Evolutionary conservation across 257 asterid genomes (phyloP).

Genomic region (Nemophila menziesii): DNA sequence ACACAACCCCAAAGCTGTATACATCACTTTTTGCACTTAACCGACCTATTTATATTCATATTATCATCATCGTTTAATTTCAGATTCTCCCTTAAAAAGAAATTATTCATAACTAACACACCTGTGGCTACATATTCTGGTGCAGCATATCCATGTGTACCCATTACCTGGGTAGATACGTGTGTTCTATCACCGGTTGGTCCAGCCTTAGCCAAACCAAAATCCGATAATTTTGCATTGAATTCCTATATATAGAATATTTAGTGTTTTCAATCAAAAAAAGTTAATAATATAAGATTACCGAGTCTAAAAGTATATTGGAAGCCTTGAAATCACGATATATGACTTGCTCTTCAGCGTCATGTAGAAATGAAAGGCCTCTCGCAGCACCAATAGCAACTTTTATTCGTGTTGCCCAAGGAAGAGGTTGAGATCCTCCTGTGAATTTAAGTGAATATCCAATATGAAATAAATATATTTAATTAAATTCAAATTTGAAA

Average conservation of each 20-base stretch:
- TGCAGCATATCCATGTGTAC: constrained; percentile 89
- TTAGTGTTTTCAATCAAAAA: not conserved
- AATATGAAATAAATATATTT: constrained; percentile 2
- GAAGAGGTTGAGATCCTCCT: constrained; percentile 82
- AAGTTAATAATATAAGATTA: constrained; percentile 12
- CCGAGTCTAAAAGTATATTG: constrained; percentile 82
- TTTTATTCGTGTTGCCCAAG: constrained; percentile 82
- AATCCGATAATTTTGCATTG: constrained; percentile 77
- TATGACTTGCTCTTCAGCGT: constrained; percentile 74
- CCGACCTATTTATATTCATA: constrained; percentile 34
- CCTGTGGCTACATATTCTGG: constrained; percentile 97
- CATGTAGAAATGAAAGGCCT: constrained; percentile 85
- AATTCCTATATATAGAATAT: constrained; percentile 46
- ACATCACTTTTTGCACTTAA: constrained; percentile 64
- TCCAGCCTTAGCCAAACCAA: constrained; percentile 90
- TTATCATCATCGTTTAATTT: too few species aligned
- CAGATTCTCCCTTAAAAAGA: too few species aligned
- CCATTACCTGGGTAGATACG: constrained; percentile 88
- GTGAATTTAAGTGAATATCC: constrained; percentile 13
- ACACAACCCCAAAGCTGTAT: constrained; percentile 74
- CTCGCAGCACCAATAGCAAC: constrained; percentile 90
- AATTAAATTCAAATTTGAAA: not conserved
- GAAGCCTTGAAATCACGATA: constrained; percentile 89
- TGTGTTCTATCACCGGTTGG: constrained; percentile 92
- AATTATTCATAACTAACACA: constrained; percentile 8